Conservation (phyloP, 148 eudicot genomes). For the Chenopodium album region DNA sequence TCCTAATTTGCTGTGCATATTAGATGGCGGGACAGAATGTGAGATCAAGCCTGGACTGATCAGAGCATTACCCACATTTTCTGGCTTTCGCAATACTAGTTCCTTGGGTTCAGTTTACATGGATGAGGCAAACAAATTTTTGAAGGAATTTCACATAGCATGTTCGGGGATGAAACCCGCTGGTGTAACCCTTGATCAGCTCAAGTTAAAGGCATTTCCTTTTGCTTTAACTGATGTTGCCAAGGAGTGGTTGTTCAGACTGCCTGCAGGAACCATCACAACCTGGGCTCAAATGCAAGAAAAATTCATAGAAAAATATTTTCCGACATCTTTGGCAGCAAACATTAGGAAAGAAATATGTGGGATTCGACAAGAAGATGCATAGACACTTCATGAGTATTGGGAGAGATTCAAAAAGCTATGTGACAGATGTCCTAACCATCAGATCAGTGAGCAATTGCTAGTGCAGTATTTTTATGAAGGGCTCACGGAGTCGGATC, state of each 20-base stretch:
- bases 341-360: too few relatives aligned
- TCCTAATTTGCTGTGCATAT: too few relatives aligned
- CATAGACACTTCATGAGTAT: too few relatives aligned
- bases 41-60: background rate
- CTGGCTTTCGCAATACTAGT: background rate
- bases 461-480: background rate
- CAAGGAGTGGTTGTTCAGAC: background rate
- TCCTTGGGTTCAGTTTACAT: background rate
- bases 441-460: too few relatives aligned
- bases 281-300: too few relatives aligned
- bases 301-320: too few relatives aligned
- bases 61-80: background rate
- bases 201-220: background rate
- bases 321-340: too few relatives aligned
- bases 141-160: conserved; percentile 4
- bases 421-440: too few relatives aligned
- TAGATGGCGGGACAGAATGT: background rate
- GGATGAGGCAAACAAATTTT: background rate
- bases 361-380: too few relatives aligned
- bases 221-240: background rate
- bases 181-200: background rate
- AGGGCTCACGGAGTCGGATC: background rate
- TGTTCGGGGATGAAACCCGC: background rate
- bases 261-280: too few relatives aligned
- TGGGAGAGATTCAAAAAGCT: too few relatives aligned